phyloP scores from a whole-genome alignment of 2,329 filamentous ascomycete species.

The Hypoxylon sp. region DNA sequence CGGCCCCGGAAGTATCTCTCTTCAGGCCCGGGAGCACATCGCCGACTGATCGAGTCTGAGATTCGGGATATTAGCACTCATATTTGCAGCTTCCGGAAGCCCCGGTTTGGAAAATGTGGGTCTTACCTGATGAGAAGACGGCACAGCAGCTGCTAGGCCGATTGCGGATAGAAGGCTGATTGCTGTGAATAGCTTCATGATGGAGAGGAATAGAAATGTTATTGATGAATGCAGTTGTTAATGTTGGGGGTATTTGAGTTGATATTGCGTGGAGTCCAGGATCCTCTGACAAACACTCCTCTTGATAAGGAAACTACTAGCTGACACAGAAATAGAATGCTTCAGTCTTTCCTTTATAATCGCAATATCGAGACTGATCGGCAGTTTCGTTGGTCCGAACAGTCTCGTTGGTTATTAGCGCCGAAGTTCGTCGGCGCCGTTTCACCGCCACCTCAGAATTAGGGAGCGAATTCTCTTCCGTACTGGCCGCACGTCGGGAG shows the following conservation, averaged over 20 bases:
- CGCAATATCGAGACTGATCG: slow-evolving; percentile 8
- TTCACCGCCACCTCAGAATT: slow-evolving; percentile 11
- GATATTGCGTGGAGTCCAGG: neutral
- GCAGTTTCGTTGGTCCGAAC: neutral
- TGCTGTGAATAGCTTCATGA: slow-evolving; percentile 36
- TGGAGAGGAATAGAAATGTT: slow-evolving; percentile 2
- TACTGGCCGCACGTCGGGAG: slow-evolving; percentile 2
- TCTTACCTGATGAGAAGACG: slow-evolving; percentile 38
- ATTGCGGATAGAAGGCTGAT: slow-evolving; percentile 21
- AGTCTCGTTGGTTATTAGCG: slow-evolving; percentile 2
- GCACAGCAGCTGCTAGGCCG: slow-evolving; percentile 28
- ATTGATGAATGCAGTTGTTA: neutral
- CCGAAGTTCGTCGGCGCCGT: slow-evolving; percentile 16
- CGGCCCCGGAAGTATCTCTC: slow-evolving; percentile 39
- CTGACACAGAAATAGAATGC: neutral
- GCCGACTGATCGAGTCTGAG: slow-evolving; percentile 29
- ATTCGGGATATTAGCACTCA: slow-evolving; percentile 4
- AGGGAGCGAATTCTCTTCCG: neutral
- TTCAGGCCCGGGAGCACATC: slow-evolving; percentile 37
- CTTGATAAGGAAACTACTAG: neutral
- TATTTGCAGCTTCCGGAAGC: neutral
- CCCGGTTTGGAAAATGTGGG: neutral
- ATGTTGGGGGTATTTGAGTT: neutral
- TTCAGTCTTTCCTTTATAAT: slow-evolving; percentile 23
- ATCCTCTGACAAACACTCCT: neutral